These are phyloP conservation scores for Apiotrichum veenhuisii DNA, from an alignment of 1,284 basidiomycete species.

Conservation along the genomic window DNA sequence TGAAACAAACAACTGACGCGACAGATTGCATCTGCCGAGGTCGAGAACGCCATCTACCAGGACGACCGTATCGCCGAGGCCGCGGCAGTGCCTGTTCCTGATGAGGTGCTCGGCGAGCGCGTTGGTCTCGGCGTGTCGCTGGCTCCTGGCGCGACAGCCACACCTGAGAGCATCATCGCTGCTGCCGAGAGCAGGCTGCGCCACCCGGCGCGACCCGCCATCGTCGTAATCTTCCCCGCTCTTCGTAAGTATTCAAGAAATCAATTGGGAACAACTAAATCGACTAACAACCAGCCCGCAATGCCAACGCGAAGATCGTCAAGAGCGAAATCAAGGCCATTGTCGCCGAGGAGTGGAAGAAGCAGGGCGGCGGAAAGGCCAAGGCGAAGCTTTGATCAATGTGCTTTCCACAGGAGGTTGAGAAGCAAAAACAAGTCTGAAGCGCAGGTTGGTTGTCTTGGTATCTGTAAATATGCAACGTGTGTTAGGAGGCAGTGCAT, in stretches of 20 bases:
- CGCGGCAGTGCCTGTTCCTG: conserved; percentile 37
- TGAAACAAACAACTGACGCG: neutral
- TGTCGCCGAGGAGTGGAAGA: conserved; percentile 11
- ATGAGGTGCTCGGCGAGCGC: conserved; percentile 35
- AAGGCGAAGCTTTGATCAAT: conserved; percentile 6
- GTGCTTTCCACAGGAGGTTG: too few species aligned
- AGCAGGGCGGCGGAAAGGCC: neutral
- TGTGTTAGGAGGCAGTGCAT: too few species aligned
- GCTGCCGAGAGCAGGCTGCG: conserved; percentile 4
- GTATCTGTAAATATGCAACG: too few species aligned
- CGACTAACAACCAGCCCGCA: conserved; percentile 7
- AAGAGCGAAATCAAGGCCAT: conserved; percentile 20
- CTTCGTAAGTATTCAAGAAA: conserved; percentile 5
- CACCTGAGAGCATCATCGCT: conserved; percentile 4
- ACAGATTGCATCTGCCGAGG: conserved; percentile 36
- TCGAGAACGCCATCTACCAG: conserved; percentile 41
- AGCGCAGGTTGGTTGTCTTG: too few species aligned
- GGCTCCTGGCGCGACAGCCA: conserved; percentile 11
- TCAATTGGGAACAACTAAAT: neutral
- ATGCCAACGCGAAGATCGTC: conserved; percentile 22
- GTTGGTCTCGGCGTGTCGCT: conserved; percentile 37
- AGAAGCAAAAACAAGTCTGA: too few species aligned
- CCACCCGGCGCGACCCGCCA: conserved; percentile 9
- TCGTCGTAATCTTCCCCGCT: conserved; percentile 7
- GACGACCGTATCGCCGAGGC: conserved; percentile 35